Evolutionary conservation across 768 basidiomycete species (phyloP), one percentile per base, ranked within the genome.

Genomic region (Lactarius psammicola): DNA sequence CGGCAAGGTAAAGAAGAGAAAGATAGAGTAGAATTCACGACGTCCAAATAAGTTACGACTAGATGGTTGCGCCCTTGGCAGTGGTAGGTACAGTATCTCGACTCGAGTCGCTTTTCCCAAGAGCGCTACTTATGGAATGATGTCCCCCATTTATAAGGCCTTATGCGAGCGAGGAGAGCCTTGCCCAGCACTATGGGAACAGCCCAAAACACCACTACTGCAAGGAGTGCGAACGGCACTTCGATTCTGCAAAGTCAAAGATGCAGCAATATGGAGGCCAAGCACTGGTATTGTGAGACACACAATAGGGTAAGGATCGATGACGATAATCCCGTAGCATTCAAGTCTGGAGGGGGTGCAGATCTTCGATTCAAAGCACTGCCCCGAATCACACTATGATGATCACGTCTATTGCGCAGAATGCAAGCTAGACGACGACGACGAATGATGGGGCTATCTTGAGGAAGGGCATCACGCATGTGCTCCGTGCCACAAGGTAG

Each of bases 381-480:
- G 79, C 1, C 71, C 86, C 26, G 73, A 76, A 18, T 80, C 84
- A 64, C 86, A 87, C 70, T 78, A 80, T 9, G 7, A 30, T 17
- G 40, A 34, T 23, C 61, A 62, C n/a, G 13, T 26, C 8, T 23
- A 58, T 42, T 54, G 44, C 31, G 46, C 61, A 70, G 30, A 58
- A 38, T 57, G 31, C 49, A 13, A 60, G 59, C 31, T 13, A 15
- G 40, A 23, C 30, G 59, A 46, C 31, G 44, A 60, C 59, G 44
- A 60, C 28, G 56, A 57, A 49, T 49, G n/a, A 23, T 49, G 46
- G 46, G 46, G 46, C 13, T 36, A 57, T 57, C 34, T 36, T 9
- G 59, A 60, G 42, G 33, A 49, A 34, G 44, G 49, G 18, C 59
- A 60, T 20, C 23, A 38, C 34, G 57, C 40, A 26, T 59, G 57